A percentile compares a stretch with the other conserved stretches of the same genome.
Conservation (phyloP, 1,139 yeast species). For the Magnusiomyces clavatus region DNA sequence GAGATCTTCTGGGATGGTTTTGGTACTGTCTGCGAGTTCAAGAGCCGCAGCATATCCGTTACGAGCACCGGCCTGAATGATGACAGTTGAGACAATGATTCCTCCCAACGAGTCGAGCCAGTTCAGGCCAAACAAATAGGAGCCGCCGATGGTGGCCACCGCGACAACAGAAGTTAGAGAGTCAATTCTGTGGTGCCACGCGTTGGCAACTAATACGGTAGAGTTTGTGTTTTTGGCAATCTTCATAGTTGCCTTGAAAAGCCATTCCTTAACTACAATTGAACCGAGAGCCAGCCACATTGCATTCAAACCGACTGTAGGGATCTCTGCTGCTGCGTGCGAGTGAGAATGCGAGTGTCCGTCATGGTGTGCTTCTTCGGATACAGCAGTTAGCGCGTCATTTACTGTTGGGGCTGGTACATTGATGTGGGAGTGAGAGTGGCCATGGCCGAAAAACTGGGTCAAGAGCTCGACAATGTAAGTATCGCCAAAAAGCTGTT, state of each 20-base stretch:
- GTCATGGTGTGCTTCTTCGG: too few species aligned
- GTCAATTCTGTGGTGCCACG: slow-evolving; percentile 99
- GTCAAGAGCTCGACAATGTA: slow-evolving; percentile 36
- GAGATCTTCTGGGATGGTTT: slow-evolving; percentile 17
- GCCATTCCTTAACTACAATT: slow-evolving; percentile 76
- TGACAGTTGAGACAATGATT: slow-evolving; percentile 67
- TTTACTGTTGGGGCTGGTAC: not conserved
- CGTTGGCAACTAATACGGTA: slow-evolving; percentile 87
- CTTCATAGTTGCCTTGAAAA: slow-evolving; percentile 71
- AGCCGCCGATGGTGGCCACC: slow-evolving; percentile 76
- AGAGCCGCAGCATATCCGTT: slow-evolving; percentile 62
- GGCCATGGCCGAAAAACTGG: slow-evolving; percentile 35
- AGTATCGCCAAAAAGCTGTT: slow-evolving; percentile 31
- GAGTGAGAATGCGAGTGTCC: slow-evolving; percentile 40
- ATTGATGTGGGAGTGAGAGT: slow-evolving; percentile 39
- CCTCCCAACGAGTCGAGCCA: slow-evolving; percentile 95
- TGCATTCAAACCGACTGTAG: slow-evolving; percentile 66
- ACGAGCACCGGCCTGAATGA: slow-evolving; percentile 75
- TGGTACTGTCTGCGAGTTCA: slow-evolving; percentile 60
- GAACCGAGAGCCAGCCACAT: slow-evolving; percentile 95
- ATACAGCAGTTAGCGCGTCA: slow-evolving; percentile 33
- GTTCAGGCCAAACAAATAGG: slow-evolving; percentile 63
- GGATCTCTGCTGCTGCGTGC: slow-evolving; percentile 31
- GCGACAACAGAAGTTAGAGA: slow-evolving; percentile 90
- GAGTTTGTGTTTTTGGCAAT: slow-evolving; percentile 74